Conservation (phyloP, 1,139 yeast species). For the Petasospora rhodanensis region DNA sequence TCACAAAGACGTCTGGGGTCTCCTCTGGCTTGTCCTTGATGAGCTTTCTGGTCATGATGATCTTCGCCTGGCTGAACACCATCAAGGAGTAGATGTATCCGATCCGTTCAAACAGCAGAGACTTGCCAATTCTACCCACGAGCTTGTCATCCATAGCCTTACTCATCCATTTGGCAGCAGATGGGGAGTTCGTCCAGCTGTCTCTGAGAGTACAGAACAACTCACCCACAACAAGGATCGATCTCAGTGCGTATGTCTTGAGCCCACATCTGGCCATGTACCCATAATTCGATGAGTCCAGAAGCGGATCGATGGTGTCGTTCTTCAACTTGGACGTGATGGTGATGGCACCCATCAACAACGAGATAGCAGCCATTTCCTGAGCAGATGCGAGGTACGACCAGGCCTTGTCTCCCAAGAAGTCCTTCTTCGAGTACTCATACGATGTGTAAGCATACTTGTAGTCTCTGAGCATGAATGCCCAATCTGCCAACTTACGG, state of each 20-base stretch:
- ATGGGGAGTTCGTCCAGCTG: constrained; percentile 36
- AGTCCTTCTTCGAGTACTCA: constrained; percentile 77
- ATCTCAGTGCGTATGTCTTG: constrained; percentile 36
- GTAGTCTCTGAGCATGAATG: constrained; percentile 83
- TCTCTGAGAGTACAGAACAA: constrained; percentile 34
- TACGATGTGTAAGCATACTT: constrained; percentile 81
- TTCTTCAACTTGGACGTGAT: constrained; percentile 58
- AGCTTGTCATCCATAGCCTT: constrained; percentile 32
- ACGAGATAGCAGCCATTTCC: constrained; percentile 79
- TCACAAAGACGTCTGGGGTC: constrained; percentile 28
- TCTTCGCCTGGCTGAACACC: constrained; percentile 29
- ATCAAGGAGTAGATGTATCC: constrained; percentile 38
- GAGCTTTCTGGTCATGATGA: constrained; percentile 15
- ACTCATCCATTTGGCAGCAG: constrained; percentile 34
- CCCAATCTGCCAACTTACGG: constrained; percentile 87
- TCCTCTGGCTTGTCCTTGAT: constrained; percentile 10
- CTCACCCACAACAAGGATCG: constrained; percentile 33
- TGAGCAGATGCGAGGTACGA: constrained; percentile 77
- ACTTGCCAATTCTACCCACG: constrained; percentile 33
- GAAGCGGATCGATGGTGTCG: constrained; percentile 53
- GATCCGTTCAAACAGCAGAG: constrained; percentile 45
- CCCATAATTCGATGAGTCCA: constrained; percentile 38
- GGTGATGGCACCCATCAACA: constrained; percentile 64
- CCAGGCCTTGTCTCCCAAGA: constrained; percentile 78
- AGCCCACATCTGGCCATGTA: constrained; percentile 28